Evolutionary conservation across 345 rosid genomes (phyloP).

Genomic region (Eucalyptus sideroxylon): DNA sequence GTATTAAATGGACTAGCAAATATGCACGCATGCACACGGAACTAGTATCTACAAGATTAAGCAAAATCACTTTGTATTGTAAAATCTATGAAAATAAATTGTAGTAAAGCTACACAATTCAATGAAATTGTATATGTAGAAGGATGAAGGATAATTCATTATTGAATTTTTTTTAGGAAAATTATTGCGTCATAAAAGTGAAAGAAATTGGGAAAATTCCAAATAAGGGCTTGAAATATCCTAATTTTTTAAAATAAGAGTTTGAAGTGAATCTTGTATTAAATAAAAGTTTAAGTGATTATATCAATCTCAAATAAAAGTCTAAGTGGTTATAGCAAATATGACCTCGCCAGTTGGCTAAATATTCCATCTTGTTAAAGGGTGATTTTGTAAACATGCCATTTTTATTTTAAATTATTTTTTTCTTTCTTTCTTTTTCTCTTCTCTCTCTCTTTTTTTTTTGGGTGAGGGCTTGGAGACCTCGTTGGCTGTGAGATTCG

Average conservation of each 20-base stretch:
- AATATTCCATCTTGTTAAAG: too few relatives aligned
- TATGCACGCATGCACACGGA: background rate
- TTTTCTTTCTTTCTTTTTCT: accelerated
- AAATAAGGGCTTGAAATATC: accelerated
- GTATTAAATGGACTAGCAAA: background rate
- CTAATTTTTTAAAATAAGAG: accelerated
- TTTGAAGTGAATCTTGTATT: too few relatives aligned
- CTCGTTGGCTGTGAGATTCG: accelerated
- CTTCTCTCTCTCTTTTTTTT: too few relatives aligned
- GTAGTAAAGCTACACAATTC: background rate
- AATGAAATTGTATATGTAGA: background rate
- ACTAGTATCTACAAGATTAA: background rate
- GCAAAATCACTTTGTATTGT: background rate
- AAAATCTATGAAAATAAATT: background rate
- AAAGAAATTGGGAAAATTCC: background rate
- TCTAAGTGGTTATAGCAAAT: too few relatives aligned
- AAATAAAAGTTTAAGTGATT: too few relatives aligned
- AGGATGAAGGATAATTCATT: background rate
- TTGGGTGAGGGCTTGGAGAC: too few relatives aligned
- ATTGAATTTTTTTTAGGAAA: background rate
- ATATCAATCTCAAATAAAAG: too few relatives aligned
- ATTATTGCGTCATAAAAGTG: background rate
- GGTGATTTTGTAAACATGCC: too few relatives aligned
- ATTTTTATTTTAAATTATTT: too few relatives aligned
- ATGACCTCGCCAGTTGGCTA: accelerated